Evolutionary conservation across 768 basidiomycete genomes (phyloP).

Genomic region (Mycena indigotica): DNA sequence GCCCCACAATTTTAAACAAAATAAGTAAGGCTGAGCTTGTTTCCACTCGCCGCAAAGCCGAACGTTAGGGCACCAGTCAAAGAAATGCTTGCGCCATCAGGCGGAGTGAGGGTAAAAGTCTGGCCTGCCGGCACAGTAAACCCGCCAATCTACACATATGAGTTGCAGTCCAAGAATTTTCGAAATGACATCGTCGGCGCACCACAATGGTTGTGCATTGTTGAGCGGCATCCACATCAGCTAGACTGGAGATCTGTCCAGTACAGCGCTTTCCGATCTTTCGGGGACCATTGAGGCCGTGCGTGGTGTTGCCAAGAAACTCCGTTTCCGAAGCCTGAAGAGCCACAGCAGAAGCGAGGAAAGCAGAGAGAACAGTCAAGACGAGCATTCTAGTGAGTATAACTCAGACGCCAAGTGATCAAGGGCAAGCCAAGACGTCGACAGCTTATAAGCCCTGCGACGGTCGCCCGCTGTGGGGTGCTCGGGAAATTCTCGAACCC

Average conservation of each 20-base stretch:
- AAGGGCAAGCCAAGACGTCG: too few species aligned
- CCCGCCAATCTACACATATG: constrained; percentile 34
- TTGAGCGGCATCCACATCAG: constrained; percentile 34
- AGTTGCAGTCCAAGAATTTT: not conserved
- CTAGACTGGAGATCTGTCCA: constrained; percentile 15
- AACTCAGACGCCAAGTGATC: too few species aligned
- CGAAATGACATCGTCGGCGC: not conserved
- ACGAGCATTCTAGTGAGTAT: too few species aligned
- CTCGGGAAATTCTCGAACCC: too few species aligned
- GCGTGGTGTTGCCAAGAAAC: not conserved
- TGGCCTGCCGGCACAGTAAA: constrained; percentile 48
- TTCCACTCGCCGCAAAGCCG: constrained; percentile 27
- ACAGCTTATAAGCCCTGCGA: too few species aligned
- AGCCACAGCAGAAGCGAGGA: not conserved
- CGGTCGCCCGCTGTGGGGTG: too few species aligned
- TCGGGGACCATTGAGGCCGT: not conserved
- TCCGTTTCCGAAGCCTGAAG: not conserved
- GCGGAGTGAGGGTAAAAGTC: constrained; percentile 42
- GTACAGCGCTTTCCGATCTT: constrained; percentile 21
- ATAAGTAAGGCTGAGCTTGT: constrained; percentile 11
- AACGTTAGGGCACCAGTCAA: constrained; percentile 49
- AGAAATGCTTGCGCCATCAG: constrained; percentile 44
- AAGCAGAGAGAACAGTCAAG: not conserved
- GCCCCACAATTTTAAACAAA: too few species aligned
- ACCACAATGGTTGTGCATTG: constrained; percentile 46